These are phyloP conservation scores for Dioscorea cayenensis DNA, from an alignment of 116 monocot genomes.

Conservation along the genomic window DNA sequence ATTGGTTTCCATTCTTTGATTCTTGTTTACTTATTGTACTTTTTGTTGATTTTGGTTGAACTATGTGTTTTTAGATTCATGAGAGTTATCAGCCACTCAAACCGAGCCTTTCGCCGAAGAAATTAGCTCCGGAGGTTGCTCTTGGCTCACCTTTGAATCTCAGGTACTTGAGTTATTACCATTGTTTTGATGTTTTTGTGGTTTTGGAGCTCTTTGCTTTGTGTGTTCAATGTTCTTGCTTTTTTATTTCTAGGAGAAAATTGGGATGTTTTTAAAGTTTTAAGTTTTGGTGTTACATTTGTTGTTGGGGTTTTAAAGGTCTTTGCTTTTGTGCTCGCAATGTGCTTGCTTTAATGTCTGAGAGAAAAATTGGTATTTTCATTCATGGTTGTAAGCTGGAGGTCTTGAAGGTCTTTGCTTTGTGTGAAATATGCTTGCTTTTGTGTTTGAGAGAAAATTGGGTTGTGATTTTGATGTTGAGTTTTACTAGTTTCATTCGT, in stretches of 20 bases:
- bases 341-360: slow-evolving; percentile 14
- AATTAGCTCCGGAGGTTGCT: slow-evolving; percentile 2
- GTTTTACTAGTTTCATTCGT: too few species aligned
- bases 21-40: background rate
- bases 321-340: background rate
- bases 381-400: too few species aligned
- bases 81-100: slow-evolving; percentile 9
- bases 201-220: background rate
- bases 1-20: background rate
- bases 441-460: background rate
- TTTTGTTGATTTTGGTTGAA: background rate
- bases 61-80: slow-evolving; percentile 5
- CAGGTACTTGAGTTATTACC: slow-evolving; percentile 7
- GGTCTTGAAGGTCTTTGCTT: too few species aligned
- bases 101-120: slow-evolving; percentile 15
- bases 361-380: background rate
- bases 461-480: background rate
- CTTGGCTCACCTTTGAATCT: slow-evolving; percentile 8
- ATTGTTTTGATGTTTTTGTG: background rate
- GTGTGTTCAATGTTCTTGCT: background rate
- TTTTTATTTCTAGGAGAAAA: too few species aligned
- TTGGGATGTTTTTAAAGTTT: too few species aligned
- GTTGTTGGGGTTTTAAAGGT: background rate
- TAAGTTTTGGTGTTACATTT: too few species aligned
- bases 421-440: slow-evolving; percentile 9